A percentile compares a stretch with the other conserved stretches of the same genome.
phyloP scores from a whole-genome alignment of 371 early-diverging fungal genomes.

The Mucor plumbeus region DNA sequence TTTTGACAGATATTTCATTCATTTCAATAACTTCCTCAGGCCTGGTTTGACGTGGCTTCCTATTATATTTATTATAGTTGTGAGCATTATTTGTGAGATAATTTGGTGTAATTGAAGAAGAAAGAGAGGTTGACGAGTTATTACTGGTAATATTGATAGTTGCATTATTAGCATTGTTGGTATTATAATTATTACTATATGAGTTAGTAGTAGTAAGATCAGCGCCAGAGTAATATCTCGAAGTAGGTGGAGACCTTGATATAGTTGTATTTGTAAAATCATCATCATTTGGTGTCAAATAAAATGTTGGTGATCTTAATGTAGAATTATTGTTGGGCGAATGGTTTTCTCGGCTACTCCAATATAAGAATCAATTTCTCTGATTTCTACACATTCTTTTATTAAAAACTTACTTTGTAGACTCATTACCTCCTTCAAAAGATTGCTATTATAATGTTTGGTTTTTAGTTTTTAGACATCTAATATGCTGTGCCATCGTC shows the following conservation, averaged over 20 bases:
- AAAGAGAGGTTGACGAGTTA: not conserved
- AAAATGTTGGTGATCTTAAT: no score
- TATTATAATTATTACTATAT: not conserved
- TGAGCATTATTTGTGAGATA: not conserved
- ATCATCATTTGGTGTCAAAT: not conserved
- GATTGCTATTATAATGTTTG: not conserved
- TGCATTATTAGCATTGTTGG: not conserved
- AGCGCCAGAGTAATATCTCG: not conserved
- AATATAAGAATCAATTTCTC: no score
- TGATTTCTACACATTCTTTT: no score
- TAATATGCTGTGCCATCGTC: not conserved
- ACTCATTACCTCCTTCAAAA: not conserved
- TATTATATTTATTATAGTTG: not conserved
- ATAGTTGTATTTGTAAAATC: not conserved
- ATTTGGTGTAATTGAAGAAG: conserved; percentile 2
- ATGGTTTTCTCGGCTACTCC: not conserved
- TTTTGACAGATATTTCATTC: not conserved
- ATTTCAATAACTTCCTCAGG: not conserved
- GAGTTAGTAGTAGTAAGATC: not conserved
- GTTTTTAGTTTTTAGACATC: not conserved
- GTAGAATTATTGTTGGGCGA: not conserved
- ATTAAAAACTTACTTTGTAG: not conserved
- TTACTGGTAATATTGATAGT: not conserved
- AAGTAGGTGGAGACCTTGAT: not conserved
- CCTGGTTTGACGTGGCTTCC: not conserved